These are phyloP conservation scores for Raphidocelis subcapitata DNA, from an alignment of 139 green algal species.

Conservation along the genomic window DNA sequence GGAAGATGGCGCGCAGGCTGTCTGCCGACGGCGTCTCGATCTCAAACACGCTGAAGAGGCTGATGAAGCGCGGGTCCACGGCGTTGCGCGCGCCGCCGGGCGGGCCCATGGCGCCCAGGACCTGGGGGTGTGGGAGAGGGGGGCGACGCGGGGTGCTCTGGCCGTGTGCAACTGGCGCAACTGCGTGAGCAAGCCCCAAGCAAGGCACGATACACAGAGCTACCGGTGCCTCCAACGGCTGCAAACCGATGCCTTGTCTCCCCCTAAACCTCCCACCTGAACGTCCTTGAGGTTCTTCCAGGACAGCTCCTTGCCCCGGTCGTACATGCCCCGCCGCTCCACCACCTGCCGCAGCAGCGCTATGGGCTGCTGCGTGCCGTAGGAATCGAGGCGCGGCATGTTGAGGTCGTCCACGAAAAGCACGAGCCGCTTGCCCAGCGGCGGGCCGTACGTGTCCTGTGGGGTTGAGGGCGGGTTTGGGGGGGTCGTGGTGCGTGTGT, in stretches of 20 bases:
- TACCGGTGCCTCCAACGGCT: too few species aligned
- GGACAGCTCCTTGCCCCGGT: slow-evolving; percentile 87
- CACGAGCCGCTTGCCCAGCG: slow-evolving; percentile 79
- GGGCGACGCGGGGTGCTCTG: too few species aligned
- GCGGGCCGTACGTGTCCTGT: slow-evolving; percentile 85
- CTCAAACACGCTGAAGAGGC: slow-evolving; percentile 81
- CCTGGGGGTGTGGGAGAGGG: slow-evolving; percentile 25
- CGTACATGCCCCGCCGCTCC: slow-evolving; percentile 90
- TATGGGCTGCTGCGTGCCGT: slow-evolving; percentile 91
- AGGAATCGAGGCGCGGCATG: slow-evolving; percentile 87
- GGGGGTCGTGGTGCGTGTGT: too few species aligned
- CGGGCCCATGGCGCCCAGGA: slow-evolving; percentile 86
- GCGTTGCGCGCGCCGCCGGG: slow-evolving; percentile 81
- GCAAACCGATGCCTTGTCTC: too few species aligned
- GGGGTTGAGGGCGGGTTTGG: too few species aligned
- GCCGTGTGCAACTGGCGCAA: too few species aligned
- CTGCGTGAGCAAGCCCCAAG: too few species aligned
- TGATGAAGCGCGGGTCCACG: slow-evolving; percentile 85
- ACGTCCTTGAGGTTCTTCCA: slow-evolving; percentile 94
- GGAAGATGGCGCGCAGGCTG: slow-evolving; percentile 80
- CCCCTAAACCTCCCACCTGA: slow-evolving; percentile 28
- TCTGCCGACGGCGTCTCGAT: slow-evolving; percentile 75
- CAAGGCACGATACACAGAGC: too few species aligned
- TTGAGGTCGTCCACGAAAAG: slow-evolving; percentile 93
- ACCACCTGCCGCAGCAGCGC: slow-evolving; percentile 75